Evolutionary conservation across 768 basidiomycete genomes (phyloP), one percentile per base, ranked within the genome.

Genomic region (Lentinula guzmanii): DNA sequence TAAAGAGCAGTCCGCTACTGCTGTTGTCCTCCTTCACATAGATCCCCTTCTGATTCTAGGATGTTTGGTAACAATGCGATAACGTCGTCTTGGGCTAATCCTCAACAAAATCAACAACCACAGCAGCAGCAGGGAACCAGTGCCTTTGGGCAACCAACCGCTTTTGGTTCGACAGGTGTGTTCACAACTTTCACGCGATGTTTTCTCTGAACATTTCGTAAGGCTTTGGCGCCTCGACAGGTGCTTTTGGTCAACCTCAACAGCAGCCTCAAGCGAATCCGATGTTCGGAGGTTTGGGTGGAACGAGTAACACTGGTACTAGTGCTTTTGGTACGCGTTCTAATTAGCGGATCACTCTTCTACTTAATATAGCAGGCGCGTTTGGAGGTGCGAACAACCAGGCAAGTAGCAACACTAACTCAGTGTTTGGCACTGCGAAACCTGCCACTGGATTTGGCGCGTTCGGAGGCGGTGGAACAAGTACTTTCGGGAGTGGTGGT

Each of bases 261-360:
- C 83, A 80, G 66, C 86, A 82, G 66, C 81, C 80, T 1, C 80
- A 79, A 64, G 81, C 85, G 4, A 91, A 91, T 68, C 88, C 90
- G 45, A 92, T 92, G 89, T 93, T 92, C 71, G 90, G 90, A 53
- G 83, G 81, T 63, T 69, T 86, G 51, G 77, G 74, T 28, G 71
- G 74, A 58, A 64, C 70, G 50, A 68, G 63, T 61, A 73, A 73
- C 60, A 69, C 76, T 8, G 68, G 66, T 13, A 64, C 71, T 34
- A 62, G 71, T 53, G 80, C 76, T 63, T 83, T 82, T 67, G 79
- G 82, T 83, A 63, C 64, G 77, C 70, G 65, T 66, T 70, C 61
- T 61, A 56, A 51, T 61, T 52, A 65, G 58, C 46, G 52, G 37
- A 21, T 21, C 21, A 1, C 21, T 21, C 64, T 65, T 64, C 61